Conservation (phyloP, 371 early-diverging fungal genomes). For the Mucor saturninus region DNA sequence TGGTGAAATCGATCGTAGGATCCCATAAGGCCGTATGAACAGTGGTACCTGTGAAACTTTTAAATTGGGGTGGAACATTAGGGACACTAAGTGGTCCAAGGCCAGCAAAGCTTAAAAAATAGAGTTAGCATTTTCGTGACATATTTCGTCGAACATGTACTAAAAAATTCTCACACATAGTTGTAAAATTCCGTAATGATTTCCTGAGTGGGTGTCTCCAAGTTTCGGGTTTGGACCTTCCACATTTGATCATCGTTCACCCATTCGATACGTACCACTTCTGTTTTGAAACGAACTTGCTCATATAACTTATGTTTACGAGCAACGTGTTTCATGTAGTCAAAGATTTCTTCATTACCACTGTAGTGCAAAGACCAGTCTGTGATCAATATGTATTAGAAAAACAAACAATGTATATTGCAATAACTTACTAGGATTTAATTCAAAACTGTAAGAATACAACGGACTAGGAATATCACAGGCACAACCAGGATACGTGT, state of each 20-base stretch:
- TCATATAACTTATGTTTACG: conserved; percentile 51
- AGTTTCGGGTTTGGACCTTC: conserved; percentile 41
- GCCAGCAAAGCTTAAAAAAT: conserved; percentile 12
- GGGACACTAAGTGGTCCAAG: conserved; percentile 59
- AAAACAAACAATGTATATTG: neutral
- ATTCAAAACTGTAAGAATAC: conserved; percentile 56
- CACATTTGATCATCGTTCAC: conserved; percentile 34
- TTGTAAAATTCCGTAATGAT: conserved; percentile 25
- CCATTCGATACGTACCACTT: conserved; percentile 35
- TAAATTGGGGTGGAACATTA: conserved; percentile 52
- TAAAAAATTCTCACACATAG: conserved; percentile 31
- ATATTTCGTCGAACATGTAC: neutral
- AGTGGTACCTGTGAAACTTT: conserved; percentile 48
- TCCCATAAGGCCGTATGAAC: conserved; percentile 63
- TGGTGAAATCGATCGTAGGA: conserved; percentile 43
- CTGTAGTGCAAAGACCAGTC: conserved; percentile 56
- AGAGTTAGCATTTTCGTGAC: neutral
- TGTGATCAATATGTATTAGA: conserved; percentile 9
- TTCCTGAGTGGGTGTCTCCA: conserved; percentile 37
- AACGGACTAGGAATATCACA: conserved; percentile 67
- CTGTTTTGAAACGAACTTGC: conserved; percentile 54
- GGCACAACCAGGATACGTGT: conserved; percentile 66
- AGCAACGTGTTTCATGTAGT: conserved; percentile 53
- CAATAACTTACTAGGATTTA: conserved; percentile 44
- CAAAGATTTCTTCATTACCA: conserved; percentile 53